Evolutionary conservation across 2,329 filamentous ascomycete genomes (phyloP).

Genomic region (Colletotrichum sp.): DNA sequence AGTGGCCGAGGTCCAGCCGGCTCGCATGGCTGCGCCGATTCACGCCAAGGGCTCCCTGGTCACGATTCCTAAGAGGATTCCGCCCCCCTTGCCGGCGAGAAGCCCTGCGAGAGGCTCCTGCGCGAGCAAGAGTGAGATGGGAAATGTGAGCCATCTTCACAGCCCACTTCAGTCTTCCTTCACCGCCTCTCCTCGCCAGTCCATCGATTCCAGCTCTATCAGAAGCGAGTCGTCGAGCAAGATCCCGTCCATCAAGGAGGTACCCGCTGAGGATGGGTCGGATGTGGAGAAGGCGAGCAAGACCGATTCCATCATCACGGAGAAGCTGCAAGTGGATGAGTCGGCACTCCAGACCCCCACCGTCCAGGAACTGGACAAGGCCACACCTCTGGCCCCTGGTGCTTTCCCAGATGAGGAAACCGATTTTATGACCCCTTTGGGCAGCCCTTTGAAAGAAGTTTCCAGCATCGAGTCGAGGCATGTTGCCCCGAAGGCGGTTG

Average conservation of each 20-base stretch:
- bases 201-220: conserved; percentile 20
- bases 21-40: conserved; percentile 67
- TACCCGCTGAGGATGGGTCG: not conserved
- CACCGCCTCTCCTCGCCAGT: conserved; percentile 19
- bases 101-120: conserved; percentile 71
- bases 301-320: not conserved
- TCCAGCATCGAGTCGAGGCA: conserved; percentile 3
- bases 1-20: conserved; percentile 62
- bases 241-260: conserved; percentile 15
- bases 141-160: conserved; percentile 58
- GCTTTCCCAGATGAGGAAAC: conserved; percentile 6
- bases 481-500: not conserved
- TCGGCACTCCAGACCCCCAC: not conserved
- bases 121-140: conserved; percentile 60
- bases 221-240: conserved; percentile 15
- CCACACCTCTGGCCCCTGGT: conserved; percentile 12
- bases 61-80: conserved; percentile 79
- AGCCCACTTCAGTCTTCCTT: conserved; percentile 60
- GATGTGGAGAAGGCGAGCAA: not conserved
- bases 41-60: conserved; percentile 80
- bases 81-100: conserved; percentile 78
- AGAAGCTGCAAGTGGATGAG: not conserved
- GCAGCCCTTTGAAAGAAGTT: conserved; percentile 2
- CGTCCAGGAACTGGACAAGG: not conserved
- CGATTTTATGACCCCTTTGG: conserved; percentile 2